Conservation (phyloP, 352 stramenopile species). For the Globisporangium carolinianum region DNA sequence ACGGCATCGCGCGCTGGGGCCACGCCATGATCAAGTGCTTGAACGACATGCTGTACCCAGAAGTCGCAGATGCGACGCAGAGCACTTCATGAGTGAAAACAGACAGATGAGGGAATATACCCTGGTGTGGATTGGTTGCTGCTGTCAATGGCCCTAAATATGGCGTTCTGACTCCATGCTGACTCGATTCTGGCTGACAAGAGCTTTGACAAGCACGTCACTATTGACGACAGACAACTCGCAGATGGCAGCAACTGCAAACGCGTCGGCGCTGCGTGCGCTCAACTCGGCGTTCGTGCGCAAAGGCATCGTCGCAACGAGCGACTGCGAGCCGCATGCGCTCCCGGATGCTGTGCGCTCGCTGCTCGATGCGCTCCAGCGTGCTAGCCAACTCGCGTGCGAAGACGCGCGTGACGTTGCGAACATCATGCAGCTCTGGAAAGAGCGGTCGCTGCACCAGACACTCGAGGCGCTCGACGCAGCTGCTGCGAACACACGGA, state of each 20-base stretch:
- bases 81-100: no score
- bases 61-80: not conserved
- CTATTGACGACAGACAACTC: no score
- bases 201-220: no score
- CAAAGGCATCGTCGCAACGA: constrained; percentile 23
- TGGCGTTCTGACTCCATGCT: no score
- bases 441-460: constrained; percentile 51
- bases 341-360: constrained; percentile 5
- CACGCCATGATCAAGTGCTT: constrained; percentile 17
- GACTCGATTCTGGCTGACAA: no score
- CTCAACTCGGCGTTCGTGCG: constrained; percentile 25
- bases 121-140: no score
- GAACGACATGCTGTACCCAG: constrained; percentile 12
- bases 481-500: not conserved
- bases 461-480: constrained; percentile 38
- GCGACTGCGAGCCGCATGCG: not conserved
- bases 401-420: constrained; percentile 16
- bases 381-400: constrained; percentile 6
- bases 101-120: no score
- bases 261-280: constrained; percentile 12
- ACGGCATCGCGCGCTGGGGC: constrained; percentile 16
- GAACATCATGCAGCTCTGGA: constrained; percentile 42
- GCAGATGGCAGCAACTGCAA: not conserved
- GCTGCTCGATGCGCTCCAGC: constrained; percentile 17
- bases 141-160: no score